Base-by-base conservation (phyloP, 352 stramenopile species). In the Pythium biforme region DNA sequence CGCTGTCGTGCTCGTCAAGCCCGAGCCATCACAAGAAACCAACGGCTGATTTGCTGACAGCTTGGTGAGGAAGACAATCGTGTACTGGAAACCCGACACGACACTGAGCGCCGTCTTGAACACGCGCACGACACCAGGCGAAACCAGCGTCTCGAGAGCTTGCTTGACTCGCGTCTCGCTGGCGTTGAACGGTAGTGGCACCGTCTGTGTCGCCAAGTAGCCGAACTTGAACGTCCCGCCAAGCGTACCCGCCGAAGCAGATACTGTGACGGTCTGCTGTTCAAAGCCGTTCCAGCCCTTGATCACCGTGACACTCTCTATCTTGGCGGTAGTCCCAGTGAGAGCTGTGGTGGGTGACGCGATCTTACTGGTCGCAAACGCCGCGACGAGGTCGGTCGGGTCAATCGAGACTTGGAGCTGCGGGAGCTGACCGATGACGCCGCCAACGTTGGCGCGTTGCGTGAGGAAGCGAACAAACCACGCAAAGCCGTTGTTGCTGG, bases 281-380 rank as follows among this genome's bases (percentile, higher is more conserved):
- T 97, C 94, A 55, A 86, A 98, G 6, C 96, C 95, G 20, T 95
- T 92, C 66, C 93, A 96, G 11, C 82, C 88, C 19, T 88, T 71
- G 6, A 98, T 86, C 34, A 95, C 75, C 2, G 90, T 92, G 7
- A 75, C 72, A 19, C 93, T 79, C 12, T 83, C 73, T 12, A 98
- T 48, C 47, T 76, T 79, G 4, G 83, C 90, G 50, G 78, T 82
- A 9, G 85, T 96, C 11, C 92, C 93, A 14, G 60, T 84, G 19
- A 98, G 56, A 1, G 79, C 71, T 1, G 68, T 84, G 11, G 62
- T 57, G 3, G 55, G 41, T 0, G 68, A 64, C 20, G 69, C 69
- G 10, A 41, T 67, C 58, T 93, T 88, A 0, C 61, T 73, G 4
- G 68, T 68, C 4, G 59, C 69, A 62, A 91, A 92, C 3, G 66